Conservation (phyloP, 2,329 filamentous ascomycete genomes). For the Rhinocladiella similis region DNA sequence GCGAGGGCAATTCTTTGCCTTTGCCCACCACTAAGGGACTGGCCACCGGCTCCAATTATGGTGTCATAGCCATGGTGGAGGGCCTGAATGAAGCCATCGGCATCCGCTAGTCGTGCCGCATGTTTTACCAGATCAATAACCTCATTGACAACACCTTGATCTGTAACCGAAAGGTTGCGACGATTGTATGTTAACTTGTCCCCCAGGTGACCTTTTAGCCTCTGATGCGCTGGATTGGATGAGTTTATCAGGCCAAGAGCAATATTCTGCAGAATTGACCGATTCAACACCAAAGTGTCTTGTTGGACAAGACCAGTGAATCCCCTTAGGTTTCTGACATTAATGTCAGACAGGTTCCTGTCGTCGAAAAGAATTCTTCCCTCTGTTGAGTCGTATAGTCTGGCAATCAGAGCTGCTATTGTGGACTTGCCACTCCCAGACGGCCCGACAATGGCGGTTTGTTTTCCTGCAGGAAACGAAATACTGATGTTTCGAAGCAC, state of each 20-base stretch:
- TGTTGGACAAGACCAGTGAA: conserved; percentile 49
- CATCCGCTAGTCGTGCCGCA: conserved; percentile 59
- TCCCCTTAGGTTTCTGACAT: conserved; percentile 37
- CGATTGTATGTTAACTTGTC: too few species aligned
- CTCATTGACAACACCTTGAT: conserved; percentile 40
- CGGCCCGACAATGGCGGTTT: conserved; percentile 49
- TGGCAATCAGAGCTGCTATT: conserved; percentile 37
- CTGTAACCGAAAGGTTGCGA: conserved; percentile 25
- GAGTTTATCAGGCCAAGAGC: conserved; percentile 49
- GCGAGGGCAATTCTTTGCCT: conserved; percentile 92
- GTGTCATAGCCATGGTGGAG: conserved; percentile 54
- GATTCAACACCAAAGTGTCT: conserved; percentile 52
- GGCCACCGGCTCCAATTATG: conserved; percentile 66
- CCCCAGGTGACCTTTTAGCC: conserved; percentile 20
- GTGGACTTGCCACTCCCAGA: conserved; percentile 57
- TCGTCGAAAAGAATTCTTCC: conserved; percentile 36
- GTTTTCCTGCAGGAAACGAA: conserved; percentile 36
- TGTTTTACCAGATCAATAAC: conserved; percentile 51
- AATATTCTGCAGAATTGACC: conserved; percentile 56
- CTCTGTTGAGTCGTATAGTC: conserved; percentile 39
- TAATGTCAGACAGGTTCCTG: conserved; percentile 34
- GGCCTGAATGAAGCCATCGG: conserved; percentile 54
- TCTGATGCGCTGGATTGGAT: conserved; percentile 29
- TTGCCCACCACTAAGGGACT: conserved; percentile 80
- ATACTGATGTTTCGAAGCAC: conserved; percentile 37